Conservation (phyloP, 2,329 filamentous ascomycete genomes). For the Massarina eburnea region DNA sequence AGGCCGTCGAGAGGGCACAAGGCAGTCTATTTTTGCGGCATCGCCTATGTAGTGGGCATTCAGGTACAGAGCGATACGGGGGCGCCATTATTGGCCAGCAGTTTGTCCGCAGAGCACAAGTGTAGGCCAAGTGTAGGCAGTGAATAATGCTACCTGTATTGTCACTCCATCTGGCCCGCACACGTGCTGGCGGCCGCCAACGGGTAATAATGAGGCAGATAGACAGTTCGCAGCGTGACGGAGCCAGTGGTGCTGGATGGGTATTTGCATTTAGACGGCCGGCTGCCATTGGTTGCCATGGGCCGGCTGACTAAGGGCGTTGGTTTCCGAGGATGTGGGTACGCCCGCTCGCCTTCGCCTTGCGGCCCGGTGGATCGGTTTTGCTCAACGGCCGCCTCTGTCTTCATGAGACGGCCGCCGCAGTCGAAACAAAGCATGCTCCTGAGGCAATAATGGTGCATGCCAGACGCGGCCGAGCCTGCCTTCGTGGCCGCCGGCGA, state of each 20-base stretch:
- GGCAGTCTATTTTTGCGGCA: constrained; percentile 23
- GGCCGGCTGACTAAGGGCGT: constrained; percentile 11
- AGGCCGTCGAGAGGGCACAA: constrained; percentile 5
- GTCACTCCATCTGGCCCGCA: no score
- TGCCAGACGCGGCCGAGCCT: background rate
- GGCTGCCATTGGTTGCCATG: constrained; percentile 3
- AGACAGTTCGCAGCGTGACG: background rate
- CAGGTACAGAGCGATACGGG: no score
- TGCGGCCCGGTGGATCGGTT: constrained; percentile 21
- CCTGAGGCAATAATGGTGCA: background rate
- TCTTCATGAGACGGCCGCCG: background rate
- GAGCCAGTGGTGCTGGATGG: background rate
- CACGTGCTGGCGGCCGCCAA: no score
- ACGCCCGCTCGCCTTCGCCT: constrained; percentile 11
- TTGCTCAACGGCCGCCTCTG: constrained; percentile 16
- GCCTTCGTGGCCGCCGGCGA: background rate
- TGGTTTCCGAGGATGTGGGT: constrained; percentile 10
- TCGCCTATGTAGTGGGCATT: no score
- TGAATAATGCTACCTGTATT: no score
- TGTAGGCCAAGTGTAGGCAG: no score
- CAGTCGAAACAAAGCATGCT: constrained; percentile 5
- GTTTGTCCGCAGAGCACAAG: no score
- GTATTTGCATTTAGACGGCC: constrained; percentile 8
- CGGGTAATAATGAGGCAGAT: no score
- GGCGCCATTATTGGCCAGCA: no score